Conservation (phyloP, 148 eudicot species). For the Cornus florida region DNA sequence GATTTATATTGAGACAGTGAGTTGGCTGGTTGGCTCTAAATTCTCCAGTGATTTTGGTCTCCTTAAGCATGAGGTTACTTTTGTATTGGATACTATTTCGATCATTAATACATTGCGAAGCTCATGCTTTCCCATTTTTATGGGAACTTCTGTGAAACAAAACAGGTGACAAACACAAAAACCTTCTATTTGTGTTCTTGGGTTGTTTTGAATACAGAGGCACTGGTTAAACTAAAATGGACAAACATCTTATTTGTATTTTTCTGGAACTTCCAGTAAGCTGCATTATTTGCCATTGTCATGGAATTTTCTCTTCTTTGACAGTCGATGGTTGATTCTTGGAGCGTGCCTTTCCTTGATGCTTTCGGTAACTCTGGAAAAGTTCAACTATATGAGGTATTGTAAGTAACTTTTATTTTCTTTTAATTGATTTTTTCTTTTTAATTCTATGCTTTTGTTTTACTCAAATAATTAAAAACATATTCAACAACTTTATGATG, state of each 20-base stretch:
- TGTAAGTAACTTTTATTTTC: neutral
- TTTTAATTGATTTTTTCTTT: too few species aligned
- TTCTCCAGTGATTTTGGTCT: neutral
- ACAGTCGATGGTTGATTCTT: slow-evolving; percentile 81
- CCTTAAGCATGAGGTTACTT: neutral
- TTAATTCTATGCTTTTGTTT: neutral
- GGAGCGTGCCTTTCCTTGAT: slow-evolving; percentile 74
- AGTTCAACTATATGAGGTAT: slow-evolving; percentile 81
- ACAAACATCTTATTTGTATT: too few species aligned
- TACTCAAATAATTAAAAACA: neutral
- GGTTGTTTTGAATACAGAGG: neutral
- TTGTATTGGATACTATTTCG: neutral
- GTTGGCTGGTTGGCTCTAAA: neutral
- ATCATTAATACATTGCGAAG: neutral
- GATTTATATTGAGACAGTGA: neutral
- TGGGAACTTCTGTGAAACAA: neutral
- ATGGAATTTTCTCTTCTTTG: slow-evolving; percentile 12
- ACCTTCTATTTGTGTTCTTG: neutral
- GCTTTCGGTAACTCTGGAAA: slow-evolving; percentile 44
- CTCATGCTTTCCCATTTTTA: neutral
- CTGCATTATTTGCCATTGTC: neutral
- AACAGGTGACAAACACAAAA: neutral
- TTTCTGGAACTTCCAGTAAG: neutral
- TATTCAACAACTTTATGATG: too few species aligned
- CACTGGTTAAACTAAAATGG: neutral